Conservation (phyloP, 78 protist species). For the Cavenderia fasciculata region DNA sequence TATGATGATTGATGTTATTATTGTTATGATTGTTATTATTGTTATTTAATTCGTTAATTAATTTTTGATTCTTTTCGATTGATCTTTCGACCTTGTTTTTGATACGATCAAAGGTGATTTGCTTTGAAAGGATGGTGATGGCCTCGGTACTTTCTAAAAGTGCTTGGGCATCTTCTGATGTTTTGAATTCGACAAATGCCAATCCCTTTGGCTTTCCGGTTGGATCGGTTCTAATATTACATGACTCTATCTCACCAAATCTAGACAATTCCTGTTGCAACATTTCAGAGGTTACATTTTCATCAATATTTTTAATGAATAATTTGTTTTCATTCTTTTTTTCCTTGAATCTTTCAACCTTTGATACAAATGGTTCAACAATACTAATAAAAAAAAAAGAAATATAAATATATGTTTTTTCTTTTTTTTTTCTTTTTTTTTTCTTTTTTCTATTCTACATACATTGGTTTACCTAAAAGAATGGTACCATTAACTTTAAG, state of each 20-base stretch:
- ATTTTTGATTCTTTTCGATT: conserved; percentile 10
- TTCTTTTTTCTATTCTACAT: too few species aligned
- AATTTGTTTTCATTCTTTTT: conserved; percentile 87
- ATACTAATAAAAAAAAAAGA: neutral
- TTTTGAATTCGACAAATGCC: conserved; percentile 94
- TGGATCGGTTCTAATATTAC: conserved; percentile 78
- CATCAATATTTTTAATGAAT: conserved; percentile 97
- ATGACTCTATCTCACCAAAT: conserved; percentile 90
- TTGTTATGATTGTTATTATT: neutral
- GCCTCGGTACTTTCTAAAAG: conserved; percentile 45
- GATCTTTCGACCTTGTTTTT: conserved; percentile 61
- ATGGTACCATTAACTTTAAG: conserved; percentile 91
- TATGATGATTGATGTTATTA: conserved; percentile 39
- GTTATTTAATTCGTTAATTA: neutral
- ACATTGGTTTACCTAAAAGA: conserved; percentile 91
- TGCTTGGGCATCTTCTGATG: conserved; percentile 86
- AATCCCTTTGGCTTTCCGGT: conserved; percentile 89
- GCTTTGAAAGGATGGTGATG: conserved; percentile 23
- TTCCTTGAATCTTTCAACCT: conserved; percentile 82
- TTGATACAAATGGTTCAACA: conserved; percentile 90
- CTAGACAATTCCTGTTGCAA: conserved; percentile 85
- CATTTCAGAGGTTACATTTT: conserved; percentile 80
- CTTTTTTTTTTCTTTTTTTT: too few species aligned
- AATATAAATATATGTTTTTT: neutral
- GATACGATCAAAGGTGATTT: conserved; percentile 38